These are phyloP conservation scores for Cystobasidium slooffiae DNA, from an alignment of 1,284 basidiomycete species.

Conservation along the genomic window DNA sequence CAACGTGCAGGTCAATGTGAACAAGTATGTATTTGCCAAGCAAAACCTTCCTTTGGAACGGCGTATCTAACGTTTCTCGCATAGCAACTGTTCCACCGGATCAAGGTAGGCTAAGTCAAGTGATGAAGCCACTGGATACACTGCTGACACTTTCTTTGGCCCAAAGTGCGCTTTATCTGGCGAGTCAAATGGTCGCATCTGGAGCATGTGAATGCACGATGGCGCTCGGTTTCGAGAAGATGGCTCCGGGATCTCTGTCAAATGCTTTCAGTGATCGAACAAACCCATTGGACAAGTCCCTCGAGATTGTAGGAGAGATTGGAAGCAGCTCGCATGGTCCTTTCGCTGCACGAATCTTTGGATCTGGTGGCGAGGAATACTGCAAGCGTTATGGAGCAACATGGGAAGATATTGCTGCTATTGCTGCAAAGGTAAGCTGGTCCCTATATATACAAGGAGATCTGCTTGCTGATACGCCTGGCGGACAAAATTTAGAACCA, in stretches of 20 bases:
- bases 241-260: constrained; percentile 76
- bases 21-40: constrained; percentile 12
- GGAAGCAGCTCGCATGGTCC: constrained; percentile 44
- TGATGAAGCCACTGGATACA: no score
- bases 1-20: constrained; percentile 14
- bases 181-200: constrained; percentile 69
- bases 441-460: background rate
- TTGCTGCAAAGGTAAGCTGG: constrained; percentile 56
- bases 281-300: constrained; percentile 62
- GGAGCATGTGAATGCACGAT: constrained; percentile 75
- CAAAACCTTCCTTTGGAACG: no score
- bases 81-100: constrained; percentile 72
- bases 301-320: constrained; percentile 47
- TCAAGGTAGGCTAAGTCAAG: constrained; percentile 55
- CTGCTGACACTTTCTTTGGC: background rate
- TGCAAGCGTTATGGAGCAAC: constrained; percentile 73
- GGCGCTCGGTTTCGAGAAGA: constrained; percentile 84
- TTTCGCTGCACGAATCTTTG: constrained; percentile 64
- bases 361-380: constrained; percentile 77
- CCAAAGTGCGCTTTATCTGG: constrained; percentile 70
- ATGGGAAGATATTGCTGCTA: constrained; percentile 67
- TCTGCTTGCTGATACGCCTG: background rate
- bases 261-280: constrained; percentile 72
- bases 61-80: background rate
- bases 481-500: constrained; percentile 72